These are phyloP conservation scores for Salix koriyanagi DNA, from an alignment of 345 rosid species.

Conservation along the genomic window DNA sequence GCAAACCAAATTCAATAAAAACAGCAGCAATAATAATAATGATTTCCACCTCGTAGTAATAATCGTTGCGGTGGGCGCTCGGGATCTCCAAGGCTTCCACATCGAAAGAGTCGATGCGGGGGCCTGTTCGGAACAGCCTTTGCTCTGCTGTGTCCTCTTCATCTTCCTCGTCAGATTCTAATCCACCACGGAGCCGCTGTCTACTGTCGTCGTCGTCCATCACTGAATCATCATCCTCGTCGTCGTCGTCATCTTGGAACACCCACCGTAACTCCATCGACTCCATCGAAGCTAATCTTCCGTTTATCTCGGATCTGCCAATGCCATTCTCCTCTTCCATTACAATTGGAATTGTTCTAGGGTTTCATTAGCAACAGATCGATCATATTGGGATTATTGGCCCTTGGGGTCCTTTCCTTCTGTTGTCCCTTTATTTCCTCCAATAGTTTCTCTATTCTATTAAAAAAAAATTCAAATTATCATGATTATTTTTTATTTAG, in stretches of 20 bases:
- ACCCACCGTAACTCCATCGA: slow-evolving; percentile 94
- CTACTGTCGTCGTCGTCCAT: slow-evolving; percentile 33
- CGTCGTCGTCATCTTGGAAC: slow-evolving; percentile 70
- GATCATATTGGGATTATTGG: not conserved
- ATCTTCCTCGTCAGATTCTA: slow-evolving; percentile 73
- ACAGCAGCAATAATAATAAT: not conserved
- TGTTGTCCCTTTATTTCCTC: not conserved
- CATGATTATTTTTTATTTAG: no score
- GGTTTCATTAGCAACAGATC: not conserved
- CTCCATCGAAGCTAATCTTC: slow-evolving; percentile 61
- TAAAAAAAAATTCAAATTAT: no score
- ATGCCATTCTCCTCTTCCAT: slow-evolving; percentile 59
- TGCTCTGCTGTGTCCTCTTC: slow-evolving; percentile 69
- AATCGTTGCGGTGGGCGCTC: slow-evolving; percentile 64
- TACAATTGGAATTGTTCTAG: not conserved
- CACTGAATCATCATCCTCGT: slow-evolving; percentile 43
- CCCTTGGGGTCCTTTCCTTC: not conserved
- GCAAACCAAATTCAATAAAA: not conserved
- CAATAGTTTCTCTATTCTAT: not conserved
- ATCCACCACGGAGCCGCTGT: slow-evolving; percentile 24
- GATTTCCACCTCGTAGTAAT: slow-evolving; percentile 27
- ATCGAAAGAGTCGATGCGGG: slow-evolving; percentile 83
- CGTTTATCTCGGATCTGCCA: slow-evolving; percentile 49
- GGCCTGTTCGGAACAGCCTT: slow-evolving; percentile 83
- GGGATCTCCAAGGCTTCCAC: slow-evolving; percentile 96